Base-by-base conservation (phyloP, 768 basidiomycete genomes). In the Suillus clintonianus region DNA sequence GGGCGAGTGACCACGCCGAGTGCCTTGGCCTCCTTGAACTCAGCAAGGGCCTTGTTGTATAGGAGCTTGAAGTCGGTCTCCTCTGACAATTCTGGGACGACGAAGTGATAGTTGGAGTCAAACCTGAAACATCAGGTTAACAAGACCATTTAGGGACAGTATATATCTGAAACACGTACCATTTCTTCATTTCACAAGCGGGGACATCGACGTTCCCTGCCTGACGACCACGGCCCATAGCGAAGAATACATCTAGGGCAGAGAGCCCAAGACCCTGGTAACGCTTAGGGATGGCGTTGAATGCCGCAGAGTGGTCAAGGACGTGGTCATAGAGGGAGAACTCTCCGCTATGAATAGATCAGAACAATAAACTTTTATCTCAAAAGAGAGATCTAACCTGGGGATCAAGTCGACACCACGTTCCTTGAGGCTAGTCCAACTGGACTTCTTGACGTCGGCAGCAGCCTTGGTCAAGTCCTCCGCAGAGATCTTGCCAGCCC, bases 141-240 rank as follows among this genome's bases (percentile, higher is more conserved):
- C 63, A 34, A 71, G 45, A 4, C 19, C 42, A 17, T 47, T 17
- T 47, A 42, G 39, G 60, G 17, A 30, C 8, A 34, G 36, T 34
- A 15, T 34, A 15, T 4, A 61, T 62, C 22, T 30, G 39, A 50
- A 45, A 42, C 36, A 82, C 89, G 71, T 74, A 94, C 97, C 97
- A 99, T 81, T 99, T 99, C 87, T 97, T 98, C 97, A 99, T 99
- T 84, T 98, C 96, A 67, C 87, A 94, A 55, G 96, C 95, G 57
- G 94, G 94, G 68, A 99, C 95, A 81, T 99, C 97, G 71, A 99
- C 96, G 64, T 89, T 90, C 67, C 88, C 92, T 47, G 91, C 85
- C 80, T 99, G 97, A 69, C 97, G 94, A 63, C 97, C 97, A 80
- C 97, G 97, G 60, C 97, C 97, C 92, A 99, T 96, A 71, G 97